Evolutionary conservation across 2,329 filamentous ascomycete species (phyloP), one percentile per base, ranked within the genome.

Genomic region (Teratosphaeria nubilosa): DNA sequence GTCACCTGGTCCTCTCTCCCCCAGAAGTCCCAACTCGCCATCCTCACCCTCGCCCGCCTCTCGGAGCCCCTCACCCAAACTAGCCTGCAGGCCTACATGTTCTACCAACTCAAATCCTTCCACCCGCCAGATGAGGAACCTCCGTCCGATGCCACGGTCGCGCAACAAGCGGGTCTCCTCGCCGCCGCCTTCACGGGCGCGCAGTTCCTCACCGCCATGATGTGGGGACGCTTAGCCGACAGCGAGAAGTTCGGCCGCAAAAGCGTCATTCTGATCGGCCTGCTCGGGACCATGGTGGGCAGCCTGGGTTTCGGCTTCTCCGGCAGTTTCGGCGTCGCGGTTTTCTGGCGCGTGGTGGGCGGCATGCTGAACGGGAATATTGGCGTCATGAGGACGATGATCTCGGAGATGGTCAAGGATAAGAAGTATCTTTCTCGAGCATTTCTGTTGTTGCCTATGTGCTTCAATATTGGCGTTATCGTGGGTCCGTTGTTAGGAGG

Each of bases 101-200:
- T 90, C 74, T 95, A 92, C 72, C 89, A 94, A 71, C 81, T 96
- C n/a, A 85, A 84, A 65, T 92, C 86, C 59, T 92, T 95, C 65
- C 60, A 63, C 6, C 32, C 51, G 1, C 56, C 64, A 13, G 54
- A 62, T 37, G 62, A 59, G 30, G 41, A 60, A 9, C 79, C 88
- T 25, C 78, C 78, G 2, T 77, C 73, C 24, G 80, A 85, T 56
- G 79, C 79, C 1, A 84, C 81, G 1, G 91, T 95, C 63, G 83
- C 90, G 0, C 79, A 81, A 22, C 90, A 94, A 70, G 87, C 88
- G 1, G 90, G 90, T 45, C 75, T 95, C 2, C 77, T 95, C 25
- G 84, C 88, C 53, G 89, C 87, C 13, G 85, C 85, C 45, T 95
- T 95, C 69, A 91, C 88, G 0, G 86, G 85, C 0, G 86, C 87